Base-by-base conservation (phyloP, 805 yeast species). In the Hanseniaspora lindneri region DNA sequence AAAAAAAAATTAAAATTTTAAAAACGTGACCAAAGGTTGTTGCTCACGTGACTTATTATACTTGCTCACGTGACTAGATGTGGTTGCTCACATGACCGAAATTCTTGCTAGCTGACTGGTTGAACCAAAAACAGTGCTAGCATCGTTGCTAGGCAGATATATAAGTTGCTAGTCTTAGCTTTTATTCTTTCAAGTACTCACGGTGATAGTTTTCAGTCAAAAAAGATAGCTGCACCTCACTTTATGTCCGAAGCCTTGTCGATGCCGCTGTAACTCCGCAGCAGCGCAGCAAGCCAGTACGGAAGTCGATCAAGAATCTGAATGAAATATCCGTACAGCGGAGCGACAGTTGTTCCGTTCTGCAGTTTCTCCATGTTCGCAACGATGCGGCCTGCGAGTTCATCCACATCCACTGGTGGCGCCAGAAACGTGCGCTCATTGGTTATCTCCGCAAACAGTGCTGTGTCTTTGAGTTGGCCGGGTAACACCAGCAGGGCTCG, bases 321-420 rank as follows among this genome's bases (percentile, higher is more conserved):
- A 23, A 70, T 56, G 37, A 68, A 64, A 37, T 64, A 62, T n/a
- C 72, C 67, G 53, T 71, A 71, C 7, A 68, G 51, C 0, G 76
- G 76, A 19, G 50, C 55, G 46, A 68, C 58, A 17, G 70, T 28
- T 1, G 61, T 63, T 1, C 74, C 74, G 8, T 52, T 49, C 28
- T 63, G 62, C 8, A 72, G 71, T 1, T 11, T 35, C 25, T 56
- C 52, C 4, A 69, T 54, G 13, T 55, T 60, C 2, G 48, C 46
- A 5, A 63, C 55, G 5, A 71, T 64, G 2, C 47, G 40, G 3
- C 36, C 41, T 0, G 74, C 72, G 32, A 71, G 54, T 4, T 50
- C 43, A 4, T 39, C 33, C 41, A 60, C 65, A 42, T 61, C 58
- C 1, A 71, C 67, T 8, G 70, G 39, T 0, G 76, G 76, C 0